A percentile compares a stretch with the other conserved stretches of the same genome.
These are phyloP conservation scores for Ganoderma boninense DNA, from an alignment of 1,284 basidiomycete genomes.

Conservation along the genomic window DNA sequence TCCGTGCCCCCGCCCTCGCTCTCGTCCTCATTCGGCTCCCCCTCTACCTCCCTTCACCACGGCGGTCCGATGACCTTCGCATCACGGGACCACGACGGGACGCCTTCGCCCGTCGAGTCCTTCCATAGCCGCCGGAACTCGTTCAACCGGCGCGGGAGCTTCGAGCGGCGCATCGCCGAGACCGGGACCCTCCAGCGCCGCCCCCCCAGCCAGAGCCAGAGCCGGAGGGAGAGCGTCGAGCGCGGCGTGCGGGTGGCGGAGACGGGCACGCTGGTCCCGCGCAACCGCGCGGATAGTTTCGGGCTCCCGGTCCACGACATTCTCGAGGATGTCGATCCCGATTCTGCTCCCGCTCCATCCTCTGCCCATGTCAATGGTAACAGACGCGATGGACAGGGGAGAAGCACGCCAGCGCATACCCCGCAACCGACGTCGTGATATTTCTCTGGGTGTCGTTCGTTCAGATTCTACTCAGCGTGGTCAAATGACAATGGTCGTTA, in stretches of 20 bases:
- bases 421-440: constrained; percentile 22
- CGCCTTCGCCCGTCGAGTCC: constrained; percentile 58
- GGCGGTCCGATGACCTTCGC: constrained; percentile 51
- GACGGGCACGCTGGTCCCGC: constrained; percentile 37
- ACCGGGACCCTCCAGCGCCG: constrained; percentile 46
- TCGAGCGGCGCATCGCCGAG: constrained; percentile 47
- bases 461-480: no score
- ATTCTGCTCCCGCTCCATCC: constrained; percentile 9
- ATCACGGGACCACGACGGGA: constrained; percentile 42
- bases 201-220: constrained; percentile 38
- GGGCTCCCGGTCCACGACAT: constrained; percentile 27
- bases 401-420: constrained; percentile 13
- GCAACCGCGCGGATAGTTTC: constrained; percentile 28
- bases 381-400: neutral
- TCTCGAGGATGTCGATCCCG: constrained; percentile 24
- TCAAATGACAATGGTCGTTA: neutral
- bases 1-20: constrained; percentile 69
- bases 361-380: neutral
- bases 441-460: no score
- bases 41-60: constrained; percentile 67
- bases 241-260: constrained; percentile 71
- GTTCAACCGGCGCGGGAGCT: constrained; percentile 51
- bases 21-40: constrained; percentile 71
- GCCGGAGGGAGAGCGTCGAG: constrained; percentile 63
- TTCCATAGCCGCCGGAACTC: constrained; percentile 55